Base-by-base conservation (phyloP, 2,329 filamentous ascomycete genomes). In the Microdochium bolleyi region DNA sequence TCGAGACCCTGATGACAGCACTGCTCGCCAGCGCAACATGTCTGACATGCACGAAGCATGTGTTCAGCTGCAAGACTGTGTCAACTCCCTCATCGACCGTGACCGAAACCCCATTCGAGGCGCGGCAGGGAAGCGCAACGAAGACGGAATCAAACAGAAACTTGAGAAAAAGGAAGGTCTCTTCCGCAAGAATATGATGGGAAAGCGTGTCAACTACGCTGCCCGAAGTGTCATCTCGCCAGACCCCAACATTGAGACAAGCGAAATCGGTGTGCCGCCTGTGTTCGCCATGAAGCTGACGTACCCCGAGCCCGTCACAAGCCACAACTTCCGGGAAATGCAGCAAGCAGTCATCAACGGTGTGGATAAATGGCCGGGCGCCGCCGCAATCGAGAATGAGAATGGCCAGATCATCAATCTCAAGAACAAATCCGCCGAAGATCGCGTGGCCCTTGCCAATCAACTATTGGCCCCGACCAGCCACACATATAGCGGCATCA, bases 111-210 rank as follows among this genome's bases (percentile, higher is more conserved):
- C 91, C 2, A 78, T 90, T 3, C 85, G 88, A 58, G 90, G 90
- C 51, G 78, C 83, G 19, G 89, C 90, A 25, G 89, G 85, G 14
- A 85, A 87, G 62, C 80, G 85, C 53, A 87, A 89, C 51, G 89
- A 95, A 56, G 92, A 96, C 57, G 94, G 95, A 61, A 95, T 99
- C 73, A 99, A 99, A 73, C 94, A 99, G 67, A 88, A 92, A 65
- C 79, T 99, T 25, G 94, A 99, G 72, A 99, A 99, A 78, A 99
- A 99, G 72, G 95, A 99, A 66, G 94, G 94, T 58, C 78, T 99
- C 27, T 99, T 99, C 77, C 82, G 94, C 62, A 97, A 96, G 76
- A 96, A 99, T 71, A 97, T 99, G 94, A 99, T 99, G 94, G 94
- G 94, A 56, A 99, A 99, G 77, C 91, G 94, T 76, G 94, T 99